Evolutionary conservation across 495 filamentous ascomycete species (phyloP).

Genomic region (Pyronema omphalodes): DNA sequence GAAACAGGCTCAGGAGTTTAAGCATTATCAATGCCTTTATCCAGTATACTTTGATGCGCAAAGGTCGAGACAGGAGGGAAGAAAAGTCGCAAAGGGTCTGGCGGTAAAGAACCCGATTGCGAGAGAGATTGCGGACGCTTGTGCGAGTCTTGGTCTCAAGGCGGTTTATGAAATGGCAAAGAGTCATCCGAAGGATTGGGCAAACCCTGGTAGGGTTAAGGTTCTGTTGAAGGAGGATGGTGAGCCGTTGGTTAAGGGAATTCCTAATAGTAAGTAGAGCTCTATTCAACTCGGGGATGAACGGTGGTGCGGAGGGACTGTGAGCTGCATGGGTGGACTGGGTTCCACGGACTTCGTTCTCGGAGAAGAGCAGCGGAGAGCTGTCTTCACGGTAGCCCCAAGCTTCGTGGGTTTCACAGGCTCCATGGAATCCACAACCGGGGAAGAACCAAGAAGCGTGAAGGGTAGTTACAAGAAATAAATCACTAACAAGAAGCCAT

Average conservation of each 20-base stretch:
- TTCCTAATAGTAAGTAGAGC: conserved; percentile 55
- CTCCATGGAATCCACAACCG: too few relatives aligned
- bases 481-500: conserved; percentile 1
- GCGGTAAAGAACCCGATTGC: conserved; percentile 78
- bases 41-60: conserved; percentile 79
- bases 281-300: background rate
- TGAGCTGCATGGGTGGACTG: background rate
- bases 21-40: conserved; percentile 73
- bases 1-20: conserved; percentile 41
- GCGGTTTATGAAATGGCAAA: conserved; percentile 81
- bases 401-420: too few relatives aligned
- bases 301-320: background rate
- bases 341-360: too few relatives aligned
- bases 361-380: too few relatives aligned
- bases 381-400: too few relatives aligned
- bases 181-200: conserved; percentile 90
- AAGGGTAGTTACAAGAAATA: too few relatives aligned
- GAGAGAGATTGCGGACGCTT: conserved; percentile 72
- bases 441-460: too few relatives aligned
- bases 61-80: conserved; percentile 56
- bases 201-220: conserved; percentile 79
- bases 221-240: conserved; percentile 45
- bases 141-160: conserved; percentile 48
- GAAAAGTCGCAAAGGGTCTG: conserved; percentile 49
- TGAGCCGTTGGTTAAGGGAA: conserved; percentile 28